phyloP scores from a whole-genome alignment of 257 asterid species.

The Mentha longifolia region DNA sequence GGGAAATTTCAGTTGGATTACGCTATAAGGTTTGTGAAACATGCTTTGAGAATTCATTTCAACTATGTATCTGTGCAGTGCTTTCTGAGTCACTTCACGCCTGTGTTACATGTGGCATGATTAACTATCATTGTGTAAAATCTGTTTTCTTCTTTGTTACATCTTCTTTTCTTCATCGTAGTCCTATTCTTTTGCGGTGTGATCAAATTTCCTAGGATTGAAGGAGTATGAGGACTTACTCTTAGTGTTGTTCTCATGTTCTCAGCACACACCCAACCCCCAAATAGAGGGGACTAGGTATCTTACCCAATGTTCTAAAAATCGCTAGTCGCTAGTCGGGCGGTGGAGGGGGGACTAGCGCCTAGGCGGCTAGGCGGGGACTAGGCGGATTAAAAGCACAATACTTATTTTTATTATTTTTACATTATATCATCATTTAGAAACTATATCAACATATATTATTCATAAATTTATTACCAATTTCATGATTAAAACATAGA shows the following conservation, averaged over 20 bases:
- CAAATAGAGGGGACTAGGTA: constrained; percentile 1
- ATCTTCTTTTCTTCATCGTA: background rate
- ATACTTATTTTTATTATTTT: no score
- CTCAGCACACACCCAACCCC: background rate
- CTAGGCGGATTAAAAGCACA: no score
- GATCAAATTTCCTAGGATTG: background rate
- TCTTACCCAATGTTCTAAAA: no score
- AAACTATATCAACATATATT: no score
- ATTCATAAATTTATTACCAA: no score
- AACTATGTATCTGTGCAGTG: constrained; percentile 16
- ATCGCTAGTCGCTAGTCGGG: no score
- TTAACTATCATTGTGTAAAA: background rate
- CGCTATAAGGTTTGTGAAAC: constrained; percentile 82
- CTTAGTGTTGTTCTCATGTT: background rate
- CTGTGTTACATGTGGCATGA: background rate
- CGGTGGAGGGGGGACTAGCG: no score
- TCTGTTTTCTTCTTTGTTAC: background rate
- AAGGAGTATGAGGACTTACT: constrained; percentile 8
- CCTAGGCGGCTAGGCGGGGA: no score
- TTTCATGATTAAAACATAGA: no score
- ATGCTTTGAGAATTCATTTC: constrained; percentile 25
- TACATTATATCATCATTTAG: no score
- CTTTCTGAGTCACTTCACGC: background rate
- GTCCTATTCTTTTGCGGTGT: background rate
- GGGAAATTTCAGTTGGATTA: constrained; percentile 97